Conservation (phyloP, 1,139 yeast species). For the Diutina pseudorugosa region DNA sequence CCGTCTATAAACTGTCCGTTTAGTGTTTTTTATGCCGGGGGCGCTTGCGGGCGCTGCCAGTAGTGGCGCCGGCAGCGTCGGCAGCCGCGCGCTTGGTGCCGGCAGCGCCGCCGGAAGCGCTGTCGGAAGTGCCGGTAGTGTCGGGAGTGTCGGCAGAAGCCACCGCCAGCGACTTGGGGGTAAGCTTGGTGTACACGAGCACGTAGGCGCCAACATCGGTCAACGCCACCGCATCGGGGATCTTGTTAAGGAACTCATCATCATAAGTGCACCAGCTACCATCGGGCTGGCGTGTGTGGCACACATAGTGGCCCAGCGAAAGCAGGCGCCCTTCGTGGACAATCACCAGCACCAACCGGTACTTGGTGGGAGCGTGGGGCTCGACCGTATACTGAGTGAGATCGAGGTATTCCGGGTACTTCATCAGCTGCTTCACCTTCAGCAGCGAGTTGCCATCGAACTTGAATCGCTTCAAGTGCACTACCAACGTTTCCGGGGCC, state of each 20-base stretch:
- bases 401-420: conserved; percentile 69
- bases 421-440: conserved; percentile 78
- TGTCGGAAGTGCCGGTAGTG: not conserved
- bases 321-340: conserved; percentile 93
- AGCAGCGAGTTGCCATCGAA: conserved; percentile 68
- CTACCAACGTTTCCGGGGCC: conserved; percentile 79
- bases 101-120: too few species aligned
- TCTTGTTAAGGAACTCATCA: conserved; percentile 73
- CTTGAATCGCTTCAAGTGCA: conserved; percentile 84
- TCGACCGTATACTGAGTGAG: conserved; percentile 49
- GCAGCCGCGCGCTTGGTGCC: not conserved
- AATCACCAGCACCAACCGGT: conserved; percentile 73
- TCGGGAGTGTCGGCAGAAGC: not conserved
- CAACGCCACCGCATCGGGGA: conserved; percentile 62
- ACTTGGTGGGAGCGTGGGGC: conserved; percentile 36
- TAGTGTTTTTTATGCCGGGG: not conserved
- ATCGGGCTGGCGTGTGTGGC: conserved; percentile 86
- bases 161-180: conserved; percentile 24
- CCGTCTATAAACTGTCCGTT: not conserved
- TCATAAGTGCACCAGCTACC: conserved; percentile 90
- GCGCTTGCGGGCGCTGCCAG: not conserved
- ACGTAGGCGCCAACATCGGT: conserved; percentile 86
- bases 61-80: not conserved
- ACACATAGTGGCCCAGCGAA: conserved; percentile 86
- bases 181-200: conserved; percentile 65